phyloP scores from a whole-genome alignment of 768 basidiomycete genomes.

The Mycena olivaceomarginata region DNA sequence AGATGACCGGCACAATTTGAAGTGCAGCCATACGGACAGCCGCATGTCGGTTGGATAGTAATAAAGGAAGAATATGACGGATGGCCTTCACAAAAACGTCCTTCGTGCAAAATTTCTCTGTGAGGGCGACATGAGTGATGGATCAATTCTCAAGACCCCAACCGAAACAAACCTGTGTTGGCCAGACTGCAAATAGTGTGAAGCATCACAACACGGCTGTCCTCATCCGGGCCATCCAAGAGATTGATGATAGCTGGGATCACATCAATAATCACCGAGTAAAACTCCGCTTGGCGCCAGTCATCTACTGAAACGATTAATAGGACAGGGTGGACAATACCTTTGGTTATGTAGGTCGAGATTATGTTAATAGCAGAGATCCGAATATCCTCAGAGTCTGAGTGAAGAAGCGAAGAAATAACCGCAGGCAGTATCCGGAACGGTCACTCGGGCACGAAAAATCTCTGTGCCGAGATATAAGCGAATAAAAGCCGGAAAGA shows the following conservation, averaged over 20 bases:
- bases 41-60: background rate
- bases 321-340: background rate
- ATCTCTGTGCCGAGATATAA: background rate
- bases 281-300: background rate
- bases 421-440: background rate
- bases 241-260: background rate
- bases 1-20: background rate
- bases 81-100: background rate
- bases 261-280: background rate
- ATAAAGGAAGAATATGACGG: background rate
- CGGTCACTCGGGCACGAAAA: background rate
- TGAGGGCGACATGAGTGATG: too few relatives aligned
- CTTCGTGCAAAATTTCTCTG: background rate
- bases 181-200: conserved; percentile 4
- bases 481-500: too few relatives aligned
- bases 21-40: conserved; percentile 14
- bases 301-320: background rate
- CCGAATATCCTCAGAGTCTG: background rate
- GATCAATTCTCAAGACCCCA: background rate
- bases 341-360: background rate
- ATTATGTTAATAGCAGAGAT: background rate
- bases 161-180: conserved; percentile 1
- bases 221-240: background rate
- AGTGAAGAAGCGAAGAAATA: background rate
- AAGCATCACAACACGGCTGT: background rate